These are phyloP conservation scores for Terana coerulea DNA, from an alignment of 768 basidiomycete species.

Conservation along the genomic window DNA sequence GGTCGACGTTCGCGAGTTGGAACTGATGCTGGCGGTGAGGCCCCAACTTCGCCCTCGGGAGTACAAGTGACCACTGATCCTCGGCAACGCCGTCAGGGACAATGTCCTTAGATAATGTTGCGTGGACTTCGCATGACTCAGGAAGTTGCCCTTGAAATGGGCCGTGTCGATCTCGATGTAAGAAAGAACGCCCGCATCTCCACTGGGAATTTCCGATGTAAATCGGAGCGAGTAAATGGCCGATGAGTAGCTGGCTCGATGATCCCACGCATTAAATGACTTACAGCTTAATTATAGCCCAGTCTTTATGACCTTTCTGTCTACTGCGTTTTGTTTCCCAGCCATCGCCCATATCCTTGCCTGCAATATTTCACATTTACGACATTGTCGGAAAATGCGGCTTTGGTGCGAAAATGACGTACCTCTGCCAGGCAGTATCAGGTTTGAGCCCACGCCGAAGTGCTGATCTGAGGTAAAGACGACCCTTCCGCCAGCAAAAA, in stretches of 20 bases:
- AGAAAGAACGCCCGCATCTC: constrained; percentile 68
- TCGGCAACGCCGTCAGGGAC: constrained; percentile 30
- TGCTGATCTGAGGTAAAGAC: constrained; percentile 92
- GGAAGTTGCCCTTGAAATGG: constrained; percentile 98
- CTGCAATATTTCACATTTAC: constrained; percentile 23
- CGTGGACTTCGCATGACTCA: constrained; percentile 79
- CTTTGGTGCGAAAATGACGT: constrained; percentile 9
- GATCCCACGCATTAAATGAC: constrained; percentile 26
- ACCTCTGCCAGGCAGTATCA: constrained; percentile 89
- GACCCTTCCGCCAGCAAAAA: constrained; percentile 84
- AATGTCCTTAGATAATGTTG: constrained; percentile 36
- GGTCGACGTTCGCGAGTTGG: constrained; percentile 67
- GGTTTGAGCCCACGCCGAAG: constrained; percentile 87
- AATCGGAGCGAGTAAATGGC: constrained; percentile 2
- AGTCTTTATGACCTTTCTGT: constrained; percentile 78
- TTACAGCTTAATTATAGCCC: constrained; percentile 87
- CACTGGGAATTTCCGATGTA: constrained; percentile 41
- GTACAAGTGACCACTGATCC: constrained; percentile 66
- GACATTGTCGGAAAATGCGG: not conserved
- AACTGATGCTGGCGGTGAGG: constrained; percentile 90
- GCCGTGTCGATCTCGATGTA: constrained; percentile 88
- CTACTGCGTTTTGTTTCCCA: constrained; percentile 97
- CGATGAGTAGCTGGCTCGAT: not conserved
- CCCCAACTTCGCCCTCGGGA: constrained; percentile 77
- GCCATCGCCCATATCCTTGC: constrained; percentile 94